Evolutionary conservation across 2,329 filamentous ascomycete species (phyloP), one percentile per base, ranked within the genome.

Genomic region (Aspergillus quadrilineatus): DNA sequence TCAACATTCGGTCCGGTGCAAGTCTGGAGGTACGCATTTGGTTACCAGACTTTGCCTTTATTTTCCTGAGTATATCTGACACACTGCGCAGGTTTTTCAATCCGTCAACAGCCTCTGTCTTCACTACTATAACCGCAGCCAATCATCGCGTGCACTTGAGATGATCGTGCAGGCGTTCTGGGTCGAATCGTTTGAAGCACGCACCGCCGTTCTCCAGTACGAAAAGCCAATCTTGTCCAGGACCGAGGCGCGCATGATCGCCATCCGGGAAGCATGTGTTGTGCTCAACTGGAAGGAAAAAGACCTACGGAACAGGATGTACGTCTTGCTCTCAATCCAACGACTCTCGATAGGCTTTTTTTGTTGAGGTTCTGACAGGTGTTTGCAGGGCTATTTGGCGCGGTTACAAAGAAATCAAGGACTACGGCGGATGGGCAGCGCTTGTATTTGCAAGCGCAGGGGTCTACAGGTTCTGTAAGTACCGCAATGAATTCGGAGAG

Each of bases 391-490:
- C 75, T 1, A 77, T 85, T 55, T 85, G 82, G 82, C 77, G 80
- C 51, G 82, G 82, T 9, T 85, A 85, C 65, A 79, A 82, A 60
- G 81, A 84, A 64, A 83, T 85, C 62, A 81, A 83, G 67, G 78
- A 82, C 50, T 75, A 77, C 15, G 82, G 79, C 3, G 82, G 82
- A 3, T 85, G 81, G 81, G 78, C 76, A 2, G 75, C 80, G 9
- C 73, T 85, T 3, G 77, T 84, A 1, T 85, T 85, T 60, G 78
- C 82, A 4, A 81, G 82, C 34, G 80, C 81, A 70, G 82, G 82
- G 1, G 77, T 85, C 12, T 85, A 85, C 66, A 76, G 82, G 6
- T 82, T 84, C 66, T 85, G 82, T 77, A 85, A 85, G 64, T 85
- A 85, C 64, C 77, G 82, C 43, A 78, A 80, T 0, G 79, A 79